phyloP scores from a whole-genome alignment of 352 stramenopile species.

The Pythium monospermum region DNA sequence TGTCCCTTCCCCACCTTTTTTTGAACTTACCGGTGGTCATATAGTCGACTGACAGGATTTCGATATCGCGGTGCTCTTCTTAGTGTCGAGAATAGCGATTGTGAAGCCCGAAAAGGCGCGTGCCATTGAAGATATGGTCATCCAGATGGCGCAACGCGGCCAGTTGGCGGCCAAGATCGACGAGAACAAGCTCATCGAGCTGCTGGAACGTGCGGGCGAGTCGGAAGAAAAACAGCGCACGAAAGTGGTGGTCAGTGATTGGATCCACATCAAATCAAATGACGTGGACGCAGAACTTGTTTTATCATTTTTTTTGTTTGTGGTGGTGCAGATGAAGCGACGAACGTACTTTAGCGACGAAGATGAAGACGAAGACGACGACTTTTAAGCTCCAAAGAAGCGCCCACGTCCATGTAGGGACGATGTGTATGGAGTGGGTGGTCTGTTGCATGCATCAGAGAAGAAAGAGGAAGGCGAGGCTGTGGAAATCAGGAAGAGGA shows the following conservation, averaged over 20 bases:
- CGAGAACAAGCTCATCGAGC: conserved; percentile 80
- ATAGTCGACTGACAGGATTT: background rate
- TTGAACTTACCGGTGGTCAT: background rate
- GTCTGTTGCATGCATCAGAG: no score
- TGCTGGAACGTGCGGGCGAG: conserved; percentile 72
- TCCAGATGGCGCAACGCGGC: conserved; percentile 84
- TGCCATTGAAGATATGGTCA: conserved; percentile 81
- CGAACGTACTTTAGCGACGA: conserved; percentile 87
- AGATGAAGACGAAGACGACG: conserved; percentile 81
- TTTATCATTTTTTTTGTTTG: no score
- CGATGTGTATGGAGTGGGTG: no score
- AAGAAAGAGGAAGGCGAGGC: no score
- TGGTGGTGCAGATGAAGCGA: conserved; percentile 62
- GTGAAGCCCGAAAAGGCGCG: conserved; percentile 86
- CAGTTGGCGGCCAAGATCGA: conserved; percentile 78
- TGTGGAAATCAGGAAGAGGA: no score
- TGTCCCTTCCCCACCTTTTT: no score
- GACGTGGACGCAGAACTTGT: no score
- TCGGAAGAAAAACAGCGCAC: conserved; percentile 82
- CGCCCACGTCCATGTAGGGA: no score
- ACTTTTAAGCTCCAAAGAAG: no score
- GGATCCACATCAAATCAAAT: background rate
- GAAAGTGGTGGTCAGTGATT: conserved; percentile 72
- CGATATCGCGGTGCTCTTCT: background rate
- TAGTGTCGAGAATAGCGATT: conserved; percentile 85